phyloP scores from a whole-genome alignment of 495 filamentous ascomycete species.

The Alectoria sarmentosa region DNA sequence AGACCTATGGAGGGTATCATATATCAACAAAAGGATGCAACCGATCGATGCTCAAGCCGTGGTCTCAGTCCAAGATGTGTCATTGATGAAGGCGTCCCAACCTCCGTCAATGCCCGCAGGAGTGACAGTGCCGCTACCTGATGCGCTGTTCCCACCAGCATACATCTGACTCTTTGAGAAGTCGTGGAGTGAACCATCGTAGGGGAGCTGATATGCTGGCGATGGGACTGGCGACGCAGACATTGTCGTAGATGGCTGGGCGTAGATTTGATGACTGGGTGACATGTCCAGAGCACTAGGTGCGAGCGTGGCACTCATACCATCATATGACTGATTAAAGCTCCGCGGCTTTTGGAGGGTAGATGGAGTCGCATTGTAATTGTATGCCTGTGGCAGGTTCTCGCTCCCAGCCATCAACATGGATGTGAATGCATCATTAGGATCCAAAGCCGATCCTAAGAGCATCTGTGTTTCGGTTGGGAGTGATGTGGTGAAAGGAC shows the following conservation, averaged over 20 bases:
- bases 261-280: constrained; percentile 19
- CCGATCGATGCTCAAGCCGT: constrained; percentile 13
- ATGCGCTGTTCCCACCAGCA: constrained; percentile 15
- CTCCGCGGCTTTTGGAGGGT: constrained; percentile 22
- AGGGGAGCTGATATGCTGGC: constrained; percentile 19
- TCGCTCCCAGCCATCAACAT: constrained; percentile 41
- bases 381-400: constrained; percentile 29
- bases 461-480: constrained; percentile 45
- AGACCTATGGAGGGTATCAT: constrained; percentile 14
- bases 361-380: constrained; percentile 31
- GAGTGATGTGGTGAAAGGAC: constrained; percentile 38
- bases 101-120: constrained; percentile 26
- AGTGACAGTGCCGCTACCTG: constrained; percentile 27
- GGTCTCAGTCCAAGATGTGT: constrained; percentile 25
- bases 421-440: constrained; percentile 35
- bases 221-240: constrained; percentile 15
- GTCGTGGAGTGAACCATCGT: constrained; percentile 21
- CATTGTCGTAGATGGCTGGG: constrained; percentile 11
- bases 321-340: constrained; percentile 27
- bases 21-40: background rate
- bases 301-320: constrained; percentile 30
- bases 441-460: constrained; percentile 37
- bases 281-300: constrained; percentile 30
- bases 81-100: constrained; percentile 29
- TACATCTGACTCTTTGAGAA: constrained; percentile 23